Base-by-base conservation (phyloP, 2,329 filamentous ascomycete genomes). In the Ilyonectria destructans region DNA sequence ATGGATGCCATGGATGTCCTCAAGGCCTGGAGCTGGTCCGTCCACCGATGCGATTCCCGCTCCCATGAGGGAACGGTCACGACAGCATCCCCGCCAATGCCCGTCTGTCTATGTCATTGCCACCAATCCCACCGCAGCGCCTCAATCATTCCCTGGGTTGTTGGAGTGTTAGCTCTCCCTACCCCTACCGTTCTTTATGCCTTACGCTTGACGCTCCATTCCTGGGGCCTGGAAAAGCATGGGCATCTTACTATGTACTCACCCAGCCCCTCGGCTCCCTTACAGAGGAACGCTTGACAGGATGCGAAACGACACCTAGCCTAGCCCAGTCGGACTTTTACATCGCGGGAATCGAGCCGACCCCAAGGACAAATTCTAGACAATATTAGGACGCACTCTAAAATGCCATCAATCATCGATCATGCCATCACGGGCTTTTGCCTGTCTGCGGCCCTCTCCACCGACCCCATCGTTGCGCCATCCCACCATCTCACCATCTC, bases 41-140 rank as follows among this genome's bases (percentile, higher is more conserved):
- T 58, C 48, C 55, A 26, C 46, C 58, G 58, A 66, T 62, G 62
- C 52, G 58, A 62, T 55, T 43, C 62, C 60, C 46, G 46, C 26
- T 59, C n/a, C 62, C 55, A 56, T 56, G 17, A 10, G 29, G 31
- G 17, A 58, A 58, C 46, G 31, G 48, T 43, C 35, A 35, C 55
- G n/a, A 64, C 33, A 40, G 26, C n/a, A 60, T 51, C 55, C 61
- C 37, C 35, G 55, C 48, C 35, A 33, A 37, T 58, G 54, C 35
- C 26, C 40, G 33, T 51, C 48, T 40, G 56, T 33, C 60, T 31
- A 21, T 29, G 12, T 40, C 49, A 33, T 45, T 19, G 31, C 31
- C 31, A 49, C 51, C 52, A 56, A 62, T 57, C 60, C 52, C 40
- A n/a, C 23, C 31, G 51, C 48, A 54, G 33, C 31, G 13, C 49